phyloP scores from a whole-genome alignment of 2,329 filamentous ascomycete species.

The Phialemoniopsis sp. region DNA sequence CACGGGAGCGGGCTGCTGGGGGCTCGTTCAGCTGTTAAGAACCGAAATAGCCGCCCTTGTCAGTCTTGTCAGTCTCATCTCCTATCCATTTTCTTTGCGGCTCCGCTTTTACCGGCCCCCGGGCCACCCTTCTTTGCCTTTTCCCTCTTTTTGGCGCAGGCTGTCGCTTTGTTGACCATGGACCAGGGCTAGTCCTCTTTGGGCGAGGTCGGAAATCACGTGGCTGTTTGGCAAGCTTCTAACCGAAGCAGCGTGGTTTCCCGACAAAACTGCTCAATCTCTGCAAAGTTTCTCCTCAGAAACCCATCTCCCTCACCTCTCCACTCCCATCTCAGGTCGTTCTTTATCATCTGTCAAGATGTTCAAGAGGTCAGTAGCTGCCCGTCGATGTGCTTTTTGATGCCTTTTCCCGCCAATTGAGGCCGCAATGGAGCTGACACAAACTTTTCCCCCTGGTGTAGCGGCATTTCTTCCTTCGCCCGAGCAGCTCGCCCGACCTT shows the following conservation, averaged over 20 bases:
- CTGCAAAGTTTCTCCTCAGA: slow-evolving; percentile 26
- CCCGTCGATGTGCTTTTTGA: slow-evolving; percentile 19
- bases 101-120: too few relatives aligned
- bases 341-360: slow-evolving; percentile 70
- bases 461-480: slow-evolving; percentile 63
- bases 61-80: too few relatives aligned
- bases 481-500: slow-evolving; percentile 59
- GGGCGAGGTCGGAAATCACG: too few relatives aligned
- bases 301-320: slow-evolving; percentile 46
- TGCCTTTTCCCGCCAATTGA: slow-evolving; percentile 36
- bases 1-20: slow-evolving; percentile 98
- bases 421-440: slow-evolving; percentile 43
- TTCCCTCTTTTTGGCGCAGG: too few relatives aligned
- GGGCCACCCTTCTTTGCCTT: too few relatives aligned
- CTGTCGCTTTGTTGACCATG: too few relatives aligned
- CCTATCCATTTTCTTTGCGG: too few relatives aligned
- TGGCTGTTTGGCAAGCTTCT: too few relatives aligned
- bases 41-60: too few relatives aligned
- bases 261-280: too few relatives aligned
- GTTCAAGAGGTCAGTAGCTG: slow-evolving; percentile 71
- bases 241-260: too few relatives aligned
- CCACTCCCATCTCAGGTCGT: slow-evolving; percentile 57
- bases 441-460: slow-evolving; percentile 29
- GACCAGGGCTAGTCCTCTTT: too few relatives aligned
- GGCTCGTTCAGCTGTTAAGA: slow-evolving; percentile 99